Evolutionary conservation across 1,284 basidiomycete genomes (phyloP), one percentile per base, ranked within the genome.

Genomic region (Ustilago loliicola): DNA sequence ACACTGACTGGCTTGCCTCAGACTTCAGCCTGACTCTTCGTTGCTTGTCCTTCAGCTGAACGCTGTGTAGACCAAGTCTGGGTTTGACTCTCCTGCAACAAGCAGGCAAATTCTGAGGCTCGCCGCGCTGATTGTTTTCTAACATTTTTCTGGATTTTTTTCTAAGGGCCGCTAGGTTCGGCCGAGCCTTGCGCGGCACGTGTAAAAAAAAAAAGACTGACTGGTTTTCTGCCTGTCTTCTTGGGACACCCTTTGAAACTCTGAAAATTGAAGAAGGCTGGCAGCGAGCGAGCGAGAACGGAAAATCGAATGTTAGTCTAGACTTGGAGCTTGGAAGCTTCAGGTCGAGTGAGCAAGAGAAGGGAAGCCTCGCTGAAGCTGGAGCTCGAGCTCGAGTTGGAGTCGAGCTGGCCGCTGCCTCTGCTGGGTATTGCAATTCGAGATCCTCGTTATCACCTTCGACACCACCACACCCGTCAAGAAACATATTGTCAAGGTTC

Each of bases 401-500:
- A 32, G 21, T 23, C 29, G 45, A 58, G 48, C n/a, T 40, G 55
- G 11, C 13, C 17, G 21, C 21, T 25, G 48, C 5, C 42, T 45
- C n/a, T 25, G 60, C 51, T 62, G 59, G 57, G 34, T 57, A 61
- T 62, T 57, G 55, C 59, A 23, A 61, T 67, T 77, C 52, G 50
- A 77, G 62, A 40, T 70, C 36, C 63, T 66, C 61, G 57, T 77
- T 67, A 68, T 77, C 74, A 72, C 62, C 70, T 51, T 77, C 66
- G 70, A 77, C 67, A 77, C 74, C 65, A 77, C 66, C 68, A 77
- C 69, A 72, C 61, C 74, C 74, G 74, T 77, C 74, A 77, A 77
- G 74, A 72, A 72, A 48, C 68, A 72, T 70, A 72, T 67, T 63
- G 54, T 68, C 72, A 76, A 76, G 72, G 77, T 79, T 72, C 32